phyloP scores from a whole-genome alignment of 1,284 basidiomycete species.

The Kalmanozyma brasiliensis region DNA sequence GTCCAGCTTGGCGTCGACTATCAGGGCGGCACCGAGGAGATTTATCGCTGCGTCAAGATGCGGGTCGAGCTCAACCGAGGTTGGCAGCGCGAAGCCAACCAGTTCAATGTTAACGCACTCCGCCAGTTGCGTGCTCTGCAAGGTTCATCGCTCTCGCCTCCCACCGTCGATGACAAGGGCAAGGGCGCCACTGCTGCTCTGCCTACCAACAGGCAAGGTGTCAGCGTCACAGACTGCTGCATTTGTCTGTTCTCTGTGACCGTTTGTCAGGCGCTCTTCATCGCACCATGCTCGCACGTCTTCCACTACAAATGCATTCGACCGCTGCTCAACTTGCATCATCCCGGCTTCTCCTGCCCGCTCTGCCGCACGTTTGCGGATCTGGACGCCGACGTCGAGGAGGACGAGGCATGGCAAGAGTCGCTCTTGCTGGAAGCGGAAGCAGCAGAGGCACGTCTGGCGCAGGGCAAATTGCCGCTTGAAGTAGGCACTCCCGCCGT shows the following conservation, averaged over 20 bases:
- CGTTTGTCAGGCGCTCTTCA: conserved; percentile 94
- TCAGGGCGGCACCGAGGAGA: conserved; percentile 95
- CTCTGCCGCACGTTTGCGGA: conserved; percentile 86
- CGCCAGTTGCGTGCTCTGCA: conserved; percentile 82
- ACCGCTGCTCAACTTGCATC: conserved; percentile 83
- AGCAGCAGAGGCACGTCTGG: conserved; percentile 34
- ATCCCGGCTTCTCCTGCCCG: conserved; percentile 94
- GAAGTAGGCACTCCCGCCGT: conserved; percentile 45
- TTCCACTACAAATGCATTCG: conserved; percentile 99
- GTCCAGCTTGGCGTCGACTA: conserved; percentile 97
- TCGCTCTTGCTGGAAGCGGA: conserved; percentile 54
- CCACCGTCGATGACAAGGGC: conserved; percentile 29
- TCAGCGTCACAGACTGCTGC: conserved; percentile 66
- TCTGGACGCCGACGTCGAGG: conserved; percentile 93
- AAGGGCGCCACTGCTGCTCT: conserved; percentile 21
- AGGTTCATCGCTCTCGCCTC: conserved; percentile 46
- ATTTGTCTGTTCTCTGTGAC: conserved; percentile 83
- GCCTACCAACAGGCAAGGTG: conserved; percentile 53
- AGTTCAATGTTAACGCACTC: conserved; percentile 89
- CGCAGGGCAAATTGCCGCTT: conserved; percentile 42
- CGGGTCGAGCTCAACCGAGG: conserved; percentile 82
- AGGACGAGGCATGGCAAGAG: conserved; percentile 64
- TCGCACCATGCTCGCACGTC: conserved; percentile 84
- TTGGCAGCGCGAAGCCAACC: conserved; percentile 87
- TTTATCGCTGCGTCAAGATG: conserved; percentile 98